Conservation (phyloP, 2,329 filamentous ascomycete species). For the Penicillium sp. region DNA sequence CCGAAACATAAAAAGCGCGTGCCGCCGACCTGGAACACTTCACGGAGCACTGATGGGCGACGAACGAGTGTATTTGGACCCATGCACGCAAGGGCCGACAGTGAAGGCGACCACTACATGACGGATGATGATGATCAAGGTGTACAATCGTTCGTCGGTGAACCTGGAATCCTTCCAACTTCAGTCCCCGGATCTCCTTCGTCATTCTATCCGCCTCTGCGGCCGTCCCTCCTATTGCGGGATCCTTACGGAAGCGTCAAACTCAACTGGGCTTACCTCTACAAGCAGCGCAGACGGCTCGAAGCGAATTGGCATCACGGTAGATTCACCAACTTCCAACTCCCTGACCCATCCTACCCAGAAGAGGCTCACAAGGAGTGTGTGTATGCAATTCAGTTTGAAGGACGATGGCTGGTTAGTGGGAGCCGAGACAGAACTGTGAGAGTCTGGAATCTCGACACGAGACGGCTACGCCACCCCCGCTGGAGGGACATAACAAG, state of each 20-base stretch:
- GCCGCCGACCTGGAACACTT: constrained; percentile 44
- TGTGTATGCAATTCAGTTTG: constrained; percentile 92
- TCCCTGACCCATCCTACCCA: constrained; percentile 76
- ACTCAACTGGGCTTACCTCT: constrained; percentile 90
- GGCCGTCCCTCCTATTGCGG: constrained; percentile 34
- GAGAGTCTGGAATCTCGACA: constrained; percentile 85
- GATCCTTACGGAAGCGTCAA: constrained; percentile 44
- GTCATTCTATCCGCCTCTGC: constrained; percentile 22
- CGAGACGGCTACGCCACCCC: constrained; percentile 69
- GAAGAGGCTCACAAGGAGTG: constrained; percentile 86
- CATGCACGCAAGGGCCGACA: constrained; percentile 25
- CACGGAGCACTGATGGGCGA: constrained; percentile 29
- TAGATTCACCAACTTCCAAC: constrained; percentile 77
- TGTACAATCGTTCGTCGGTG: constrained; percentile 12
- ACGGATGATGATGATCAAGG: constrained; percentile 36
- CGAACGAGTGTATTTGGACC: not conserved
- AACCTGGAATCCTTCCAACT: constrained; percentile 14
- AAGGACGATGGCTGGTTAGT: constrained; percentile 79
- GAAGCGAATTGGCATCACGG: constrained; percentile 91
- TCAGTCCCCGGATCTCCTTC: constrained; percentile 11
- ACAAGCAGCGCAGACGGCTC: constrained; percentile 76
- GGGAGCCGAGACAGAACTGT: constrained; percentile 86
- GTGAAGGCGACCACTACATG: constrained; percentile 45
- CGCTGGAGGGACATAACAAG: constrained; percentile 71
- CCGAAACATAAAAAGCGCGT: constrained; percentile 53